phyloP scores from a whole-genome alignment of 352 stramenopile species.

The Elongisporangium senticosum region DNA sequence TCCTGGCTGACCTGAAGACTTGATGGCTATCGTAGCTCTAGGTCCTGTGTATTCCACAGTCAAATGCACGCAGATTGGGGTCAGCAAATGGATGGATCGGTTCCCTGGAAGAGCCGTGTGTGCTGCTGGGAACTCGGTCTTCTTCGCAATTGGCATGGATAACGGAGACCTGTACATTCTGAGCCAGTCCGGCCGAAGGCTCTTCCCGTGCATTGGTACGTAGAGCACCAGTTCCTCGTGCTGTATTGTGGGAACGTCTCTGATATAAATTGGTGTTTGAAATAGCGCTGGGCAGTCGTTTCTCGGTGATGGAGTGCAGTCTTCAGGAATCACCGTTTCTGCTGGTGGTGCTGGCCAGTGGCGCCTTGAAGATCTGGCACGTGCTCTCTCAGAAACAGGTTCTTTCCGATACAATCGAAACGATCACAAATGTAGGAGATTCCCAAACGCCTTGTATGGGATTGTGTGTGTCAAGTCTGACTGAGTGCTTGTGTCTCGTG shows the following conservation, averaged over 20 bases:
- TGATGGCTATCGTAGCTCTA: conserved; percentile 23
- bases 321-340: conserved; percentile 53
- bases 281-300: conserved; percentile 51
- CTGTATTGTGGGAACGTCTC: background rate
- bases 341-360: conserved; percentile 61
- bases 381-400: conserved; percentile 36
- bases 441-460: background rate
- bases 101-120: conserved; percentile 54
- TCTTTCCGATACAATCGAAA: conserved; percentile 59
- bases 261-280: conserved; percentile 1
- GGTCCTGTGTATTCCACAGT: conserved; percentile 69
- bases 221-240: conserved; percentile 1
- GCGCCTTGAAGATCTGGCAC: conserved; percentile 72
- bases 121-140: conserved; percentile 54
- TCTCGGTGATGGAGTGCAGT: conserved; percentile 74
- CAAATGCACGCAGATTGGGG: conserved; percentile 44
- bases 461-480: conserved; percentile 1
- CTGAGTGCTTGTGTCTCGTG: conserved; percentile 1
- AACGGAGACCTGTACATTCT: conserved; percentile 69
- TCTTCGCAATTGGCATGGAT: conserved; percentile 54
- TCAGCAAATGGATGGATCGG: conserved; percentile 77
- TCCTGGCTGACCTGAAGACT: background rate
- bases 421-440: conserved; percentile 42
- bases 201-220: conserved; percentile 79
- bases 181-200: conserved; percentile 46